Conservation (phyloP, 176 grass and related monocot species). For the Cenchrus americanus region DNA sequence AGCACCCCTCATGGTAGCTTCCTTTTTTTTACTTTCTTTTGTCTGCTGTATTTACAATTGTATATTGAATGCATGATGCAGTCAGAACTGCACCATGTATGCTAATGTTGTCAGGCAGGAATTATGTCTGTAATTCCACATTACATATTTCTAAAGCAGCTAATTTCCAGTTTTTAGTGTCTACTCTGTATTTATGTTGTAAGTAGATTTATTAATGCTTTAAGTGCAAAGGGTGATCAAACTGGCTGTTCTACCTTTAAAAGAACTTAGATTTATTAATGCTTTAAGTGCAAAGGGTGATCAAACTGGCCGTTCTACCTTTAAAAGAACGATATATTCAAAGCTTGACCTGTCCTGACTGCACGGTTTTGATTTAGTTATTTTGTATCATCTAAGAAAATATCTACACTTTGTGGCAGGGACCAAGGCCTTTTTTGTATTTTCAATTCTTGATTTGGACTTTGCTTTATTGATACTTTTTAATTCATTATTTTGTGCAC, state of each 20-base stretch:
- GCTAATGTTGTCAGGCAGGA: neutral
- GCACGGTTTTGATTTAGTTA: neutral
- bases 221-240: too few species aligned
- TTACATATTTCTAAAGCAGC: neutral
- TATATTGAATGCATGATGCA: constrained; percentile 17
- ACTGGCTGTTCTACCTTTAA: too few species aligned
- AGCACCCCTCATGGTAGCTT: neutral
- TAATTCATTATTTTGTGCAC: constrained; percentile 40
- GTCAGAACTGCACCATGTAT: neutral
- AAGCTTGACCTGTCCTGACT: constrained; percentile 17
- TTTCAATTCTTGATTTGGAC: constrained; percentile 17
- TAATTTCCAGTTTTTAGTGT: neutral
- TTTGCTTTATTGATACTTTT: constrained; percentile 29
- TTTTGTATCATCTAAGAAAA: neutral
- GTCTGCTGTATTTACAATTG: neutral
- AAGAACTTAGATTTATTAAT: too few species aligned
- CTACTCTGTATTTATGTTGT: neutral
- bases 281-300: neutral
- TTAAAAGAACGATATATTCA: neutral
- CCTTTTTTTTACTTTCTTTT: neutral
- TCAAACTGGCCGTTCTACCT: neutral
- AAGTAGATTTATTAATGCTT: neutral
- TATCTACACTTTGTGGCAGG: neutral
- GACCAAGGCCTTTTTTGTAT: neutral
- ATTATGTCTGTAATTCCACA: neutral